Conservation (phyloP, 2,329 filamentous ascomycete species). For the Exophiala aquamarina region DNA sequence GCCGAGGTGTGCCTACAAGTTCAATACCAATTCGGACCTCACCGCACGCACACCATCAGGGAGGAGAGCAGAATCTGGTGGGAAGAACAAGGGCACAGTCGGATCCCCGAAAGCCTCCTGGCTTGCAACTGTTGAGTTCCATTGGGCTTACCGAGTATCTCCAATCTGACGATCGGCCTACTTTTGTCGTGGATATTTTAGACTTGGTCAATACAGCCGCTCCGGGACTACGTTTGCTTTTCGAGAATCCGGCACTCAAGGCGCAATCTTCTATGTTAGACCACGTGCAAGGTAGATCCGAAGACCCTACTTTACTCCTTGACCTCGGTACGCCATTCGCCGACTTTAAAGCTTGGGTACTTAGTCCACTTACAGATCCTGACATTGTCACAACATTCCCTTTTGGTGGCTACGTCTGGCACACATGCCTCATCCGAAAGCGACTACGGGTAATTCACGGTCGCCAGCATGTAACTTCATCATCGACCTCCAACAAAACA, state of each 20-base stretch:
- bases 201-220: conserved; percentile 57
- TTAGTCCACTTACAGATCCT: conserved; percentile 55
- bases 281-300: conserved; percentile 53
- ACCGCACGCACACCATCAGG: neutral
- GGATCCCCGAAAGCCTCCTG: conserved; percentile 46
- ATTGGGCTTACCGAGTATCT: conserved; percentile 71
- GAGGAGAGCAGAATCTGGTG: neutral
- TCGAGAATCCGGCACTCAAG: conserved; percentile 67
- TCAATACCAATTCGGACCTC: conserved; percentile 17
- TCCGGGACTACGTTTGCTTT: conserved; percentile 61
- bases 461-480: conserved; percentile 26
- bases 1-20: conserved; percentile 1
- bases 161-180: conserved; percentile 74
- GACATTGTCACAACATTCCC: conserved; percentile 56
- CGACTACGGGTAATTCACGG: conserved; percentile 69
- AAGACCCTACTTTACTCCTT: conserved; percentile 43
- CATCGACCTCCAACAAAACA: conserved; percentile 32
- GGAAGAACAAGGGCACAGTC: conserved; percentile 50
- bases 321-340: conserved; percentile 47
- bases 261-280: conserved; percentile 56
- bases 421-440: conserved; percentile 66
- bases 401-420: conserved; percentile 69
- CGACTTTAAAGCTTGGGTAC: conserved; percentile 69
- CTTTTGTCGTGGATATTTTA: conserved; percentile 70
- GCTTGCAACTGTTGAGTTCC: conserved; percentile 59